phyloP scores from a whole-genome alignment of 2,329 filamentous ascomycete species.

The Alternaria postmessia region DNA sequence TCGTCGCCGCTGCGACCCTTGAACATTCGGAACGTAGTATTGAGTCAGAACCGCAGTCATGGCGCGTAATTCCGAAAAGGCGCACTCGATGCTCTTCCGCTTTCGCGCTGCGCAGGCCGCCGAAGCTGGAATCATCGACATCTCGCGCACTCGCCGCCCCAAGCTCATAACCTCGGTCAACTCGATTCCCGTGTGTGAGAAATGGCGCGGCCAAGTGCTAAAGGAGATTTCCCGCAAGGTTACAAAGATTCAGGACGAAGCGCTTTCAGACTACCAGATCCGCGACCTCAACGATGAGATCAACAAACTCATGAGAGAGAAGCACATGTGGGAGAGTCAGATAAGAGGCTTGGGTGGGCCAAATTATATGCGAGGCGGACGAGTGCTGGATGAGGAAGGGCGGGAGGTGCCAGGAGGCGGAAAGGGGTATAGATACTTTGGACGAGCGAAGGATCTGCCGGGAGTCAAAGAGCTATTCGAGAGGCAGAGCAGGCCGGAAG shows the following conservation, averaged over 20 bases:
- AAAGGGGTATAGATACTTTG: slow-evolving; percentile 88
- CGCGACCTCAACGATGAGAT: slow-evolving; percentile 98
- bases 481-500: slow-evolving; percentile 43
- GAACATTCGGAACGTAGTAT: not conserved
- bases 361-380: slow-evolving; percentile 85
- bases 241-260: slow-evolving; percentile 89
- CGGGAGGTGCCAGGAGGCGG: slow-evolving; percentile 70
- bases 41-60: slow-evolving; percentile 35
- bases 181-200: slow-evolving; percentile 87
- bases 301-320: slow-evolving; percentile 98
- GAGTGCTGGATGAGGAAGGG: slow-evolving; percentile 64
- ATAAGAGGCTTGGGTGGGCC: slow-evolving; percentile 95
- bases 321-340: slow-evolving; percentile 98
- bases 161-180: slow-evolving; percentile 89
- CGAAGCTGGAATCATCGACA: slow-evolving; percentile 95
- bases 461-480: slow-evolving; percentile 86
- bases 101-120: slow-evolving; percentile 97
- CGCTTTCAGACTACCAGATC: slow-evolving; percentile 95
- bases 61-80: slow-evolving; percentile 98
- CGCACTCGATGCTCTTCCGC: slow-evolving; percentile 99
- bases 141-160: slow-evolving; percentile 85
- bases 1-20: not conserved
- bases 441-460: slow-evolving; percentile 84
- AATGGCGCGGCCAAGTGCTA: slow-evolving; percentile 97
- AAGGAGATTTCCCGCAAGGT: slow-evolving; percentile 98